Evolutionary conservation across 2,329 filamentous ascomycete genomes (phyloP), one percentile per base, ranked within the genome.

Genomic region (Cercospora sp.): DNA sequence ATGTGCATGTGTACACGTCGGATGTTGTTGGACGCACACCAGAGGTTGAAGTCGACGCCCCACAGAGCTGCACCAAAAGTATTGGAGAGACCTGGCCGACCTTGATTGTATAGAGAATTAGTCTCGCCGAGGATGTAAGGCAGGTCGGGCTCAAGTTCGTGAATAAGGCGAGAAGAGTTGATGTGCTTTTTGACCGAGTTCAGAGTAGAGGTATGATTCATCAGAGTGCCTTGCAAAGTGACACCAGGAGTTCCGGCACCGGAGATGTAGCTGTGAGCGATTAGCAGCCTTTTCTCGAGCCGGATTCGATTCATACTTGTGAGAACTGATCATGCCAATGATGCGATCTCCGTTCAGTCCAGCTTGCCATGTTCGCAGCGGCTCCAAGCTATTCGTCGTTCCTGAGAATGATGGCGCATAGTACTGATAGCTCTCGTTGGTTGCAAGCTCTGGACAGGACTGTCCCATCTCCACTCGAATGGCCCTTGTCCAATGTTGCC

Each of bases 11-110:
- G 86, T 2, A 87, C 82, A 20, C 87, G 83, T 55, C 79, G 79
- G 77, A 90, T 85, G 16, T 84, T 85, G 2, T 83, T 82, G 0
- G 84, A 80, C 1, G 87, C 88, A 63, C 82, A 83, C 74, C 85
- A 86, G 5, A 90, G 80, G 70, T 85, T 85, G 79, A 89, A 90
- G 77, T 90, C 87, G 12, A 89, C 74, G 26, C 82, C 86, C 88
- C 87, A 90, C 18, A 90, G 84, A 9, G 87, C 87, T 9, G 87
- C 88, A 39, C 88, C 88, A 75, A 90, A 90, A 0, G 86, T 82
- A 78, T 90, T 88, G 45, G 86, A 89, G 18, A 90, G 80, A 0
- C 87, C 87, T 0, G 87, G 85, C 5, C 82, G 82, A 64, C 87
- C 88, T 78, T 90, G 81, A 75, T 87, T 86, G 77, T 86, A 89